Conservation (phyloP, 2,329 filamentous ascomycete species). For the Fusarium liriodendri region DNA sequence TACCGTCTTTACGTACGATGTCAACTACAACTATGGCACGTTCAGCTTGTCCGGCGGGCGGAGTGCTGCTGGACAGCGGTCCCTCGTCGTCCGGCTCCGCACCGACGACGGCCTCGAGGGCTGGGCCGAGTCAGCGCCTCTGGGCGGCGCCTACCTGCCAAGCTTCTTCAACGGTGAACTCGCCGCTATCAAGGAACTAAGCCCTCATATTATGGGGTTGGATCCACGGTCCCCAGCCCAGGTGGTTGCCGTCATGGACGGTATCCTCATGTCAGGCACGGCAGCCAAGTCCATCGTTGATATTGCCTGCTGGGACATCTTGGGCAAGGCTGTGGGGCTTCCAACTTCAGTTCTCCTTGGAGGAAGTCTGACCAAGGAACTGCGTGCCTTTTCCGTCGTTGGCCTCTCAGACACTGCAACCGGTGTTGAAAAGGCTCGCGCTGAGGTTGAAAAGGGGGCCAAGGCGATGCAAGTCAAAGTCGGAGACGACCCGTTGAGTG, state of each 20-base stretch:
- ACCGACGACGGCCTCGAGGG: neutral
- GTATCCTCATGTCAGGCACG: neutral
- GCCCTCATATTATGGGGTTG: neutral
- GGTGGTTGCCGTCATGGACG: neutral
- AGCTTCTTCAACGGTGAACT: neutral
- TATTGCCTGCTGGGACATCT: neutral
- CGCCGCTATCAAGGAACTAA: neutral
- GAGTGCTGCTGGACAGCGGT: neutral
- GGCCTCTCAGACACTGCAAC: neutral
- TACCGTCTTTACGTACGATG: neutral
- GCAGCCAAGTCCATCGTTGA: neutral
- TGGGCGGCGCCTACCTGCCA: neutral
- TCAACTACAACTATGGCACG: neutral
- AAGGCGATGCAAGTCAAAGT: constrained; percentile 10
- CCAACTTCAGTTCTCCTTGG: neutral
- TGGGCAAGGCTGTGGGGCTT: neutral
- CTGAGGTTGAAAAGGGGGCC: neutral
- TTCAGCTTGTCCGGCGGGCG: neutral
- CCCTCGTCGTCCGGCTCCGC: neutral
- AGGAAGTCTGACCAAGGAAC: neutral
- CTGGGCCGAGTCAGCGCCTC: neutral
- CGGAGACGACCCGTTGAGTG: constrained; percentile 9
- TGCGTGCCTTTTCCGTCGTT: neutral
- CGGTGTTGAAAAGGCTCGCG: constrained; percentile 1
- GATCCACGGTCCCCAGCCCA: neutral